Evolutionary conservation across 805 yeast genomes (phyloP).

Genomic region (Lipomyces sp.): DNA sequence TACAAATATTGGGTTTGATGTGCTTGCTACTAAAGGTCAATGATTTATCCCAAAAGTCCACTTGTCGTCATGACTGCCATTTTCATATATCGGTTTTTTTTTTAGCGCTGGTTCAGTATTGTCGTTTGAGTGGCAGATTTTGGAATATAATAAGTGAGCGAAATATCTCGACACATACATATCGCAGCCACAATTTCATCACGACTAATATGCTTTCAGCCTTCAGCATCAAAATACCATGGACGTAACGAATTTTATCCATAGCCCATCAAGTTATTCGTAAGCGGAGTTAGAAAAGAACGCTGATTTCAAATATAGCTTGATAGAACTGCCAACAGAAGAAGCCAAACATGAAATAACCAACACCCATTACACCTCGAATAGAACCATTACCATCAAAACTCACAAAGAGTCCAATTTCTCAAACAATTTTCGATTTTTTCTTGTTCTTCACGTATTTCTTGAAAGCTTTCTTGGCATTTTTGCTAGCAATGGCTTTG

Average conservation of each 20-base stretch:
- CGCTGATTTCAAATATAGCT: not conserved
- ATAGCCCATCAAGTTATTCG: not conserved
- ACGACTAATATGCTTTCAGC: not conserved
- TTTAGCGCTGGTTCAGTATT: not conserved
- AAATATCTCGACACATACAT: no score
- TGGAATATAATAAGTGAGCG: no score
- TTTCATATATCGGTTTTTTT: no score
- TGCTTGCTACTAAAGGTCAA: no score
- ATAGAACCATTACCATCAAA: not conserved
- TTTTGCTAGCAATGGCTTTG: constrained; percentile 6
- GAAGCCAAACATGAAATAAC: not conserved
- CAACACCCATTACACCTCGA: not conserved
- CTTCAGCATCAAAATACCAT: not conserved
- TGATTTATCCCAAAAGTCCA: no score
- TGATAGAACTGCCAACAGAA: not conserved
- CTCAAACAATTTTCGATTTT: not conserved
- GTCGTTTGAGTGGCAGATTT: not conserved
- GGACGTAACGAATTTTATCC: not conserved
- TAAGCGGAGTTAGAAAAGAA: not conserved
- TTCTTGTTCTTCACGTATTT: not conserved
- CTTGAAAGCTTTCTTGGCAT: not conserved
- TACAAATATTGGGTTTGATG: no score
- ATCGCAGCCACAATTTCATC: not conserved
- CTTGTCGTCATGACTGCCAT: no score
- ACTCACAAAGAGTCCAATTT: not conserved